Percentiles rank a stretch among this genome's conserved stretches.
phyloP scores from a whole-genome alignment of 2,329 filamentous ascomycete species.

The Fusarium poae region DNA sequence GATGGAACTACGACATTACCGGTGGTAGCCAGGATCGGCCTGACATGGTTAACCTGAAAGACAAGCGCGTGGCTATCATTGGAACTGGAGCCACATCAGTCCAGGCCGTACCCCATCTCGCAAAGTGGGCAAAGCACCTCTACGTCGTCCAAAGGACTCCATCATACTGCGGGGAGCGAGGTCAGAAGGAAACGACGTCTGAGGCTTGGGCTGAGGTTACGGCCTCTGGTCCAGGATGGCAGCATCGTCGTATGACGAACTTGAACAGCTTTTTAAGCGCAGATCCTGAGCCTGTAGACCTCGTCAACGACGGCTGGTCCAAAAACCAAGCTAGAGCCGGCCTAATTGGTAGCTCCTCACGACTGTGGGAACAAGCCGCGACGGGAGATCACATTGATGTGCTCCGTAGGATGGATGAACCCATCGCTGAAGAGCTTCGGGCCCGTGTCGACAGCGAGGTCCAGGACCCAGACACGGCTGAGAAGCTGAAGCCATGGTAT shows the following conservation, averaged over 20 bases:
- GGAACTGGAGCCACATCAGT: slow-evolving; percentile 65
- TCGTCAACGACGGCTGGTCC: neutral
- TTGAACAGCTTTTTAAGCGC: neutral
- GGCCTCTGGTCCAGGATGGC: slow-evolving; percentile 59
- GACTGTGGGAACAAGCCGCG: slow-evolving; percentile 42
- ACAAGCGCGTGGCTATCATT: slow-evolving; percentile 51
- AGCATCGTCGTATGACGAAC: slow-evolving; percentile 40
- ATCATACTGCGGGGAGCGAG: slow-evolving; percentile 54
- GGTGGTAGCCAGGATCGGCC: neutral
- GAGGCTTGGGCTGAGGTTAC: neutral
- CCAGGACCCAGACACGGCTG: slow-evolving; percentile 62
- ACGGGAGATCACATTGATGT: slow-evolving; percentile 38
- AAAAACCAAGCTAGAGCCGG: neutral
- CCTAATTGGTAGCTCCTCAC: neutral
- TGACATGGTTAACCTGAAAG: neutral
- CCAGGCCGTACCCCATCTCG: slow-evolving; percentile 60
- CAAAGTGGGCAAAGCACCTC: slow-evolving; percentile 62
- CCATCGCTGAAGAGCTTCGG: neutral
- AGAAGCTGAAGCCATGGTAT: slow-evolving; percentile 70
- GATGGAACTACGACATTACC: neutral
- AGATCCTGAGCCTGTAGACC: neutral
- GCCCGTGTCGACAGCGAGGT: slow-evolving; percentile 51
- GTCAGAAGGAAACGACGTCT: slow-evolving; percentile 35
- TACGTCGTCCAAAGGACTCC: slow-evolving; percentile 71
- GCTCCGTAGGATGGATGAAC: slow-evolving; percentile 13